These are phyloP conservation scores for Penicillium diatomitis DNA, from an alignment of 495 filamentous ascomycete genomes.

Conservation along the genomic window DNA sequence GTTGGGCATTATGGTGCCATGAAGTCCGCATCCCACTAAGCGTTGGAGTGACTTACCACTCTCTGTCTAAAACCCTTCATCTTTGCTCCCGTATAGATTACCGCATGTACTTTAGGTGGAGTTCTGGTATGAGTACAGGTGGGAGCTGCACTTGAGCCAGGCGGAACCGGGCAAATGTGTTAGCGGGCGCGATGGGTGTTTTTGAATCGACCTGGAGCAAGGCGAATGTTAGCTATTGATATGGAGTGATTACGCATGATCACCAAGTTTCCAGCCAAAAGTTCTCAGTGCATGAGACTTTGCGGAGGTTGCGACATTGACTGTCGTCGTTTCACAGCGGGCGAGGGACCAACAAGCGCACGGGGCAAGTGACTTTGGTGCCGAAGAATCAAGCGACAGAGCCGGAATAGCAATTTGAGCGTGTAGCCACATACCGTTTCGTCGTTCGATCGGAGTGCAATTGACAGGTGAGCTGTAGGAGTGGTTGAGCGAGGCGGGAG, in stretches of 20 bases:
- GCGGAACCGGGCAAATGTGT: conserved; percentile 14
- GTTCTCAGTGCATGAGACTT: background rate
- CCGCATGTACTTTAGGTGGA: conserved; percentile 32
- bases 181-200: conserved; percentile 13
- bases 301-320: conserved; percentile 5
- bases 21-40: conserved; percentile 4
- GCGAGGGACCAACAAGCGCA: conserved; percentile 19
- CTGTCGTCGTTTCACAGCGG: conserved; percentile 7
- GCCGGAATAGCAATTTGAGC: conserved; percentile 2
- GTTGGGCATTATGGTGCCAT: conserved; percentile 12
- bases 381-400: conserved; percentile 1
- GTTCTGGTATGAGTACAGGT: conserved; percentile 33
- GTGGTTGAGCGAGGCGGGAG: conserved; percentile 5
- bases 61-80: conserved; percentile 98
- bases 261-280: background rate
- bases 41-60: conserved; percentile 63
- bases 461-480: conserved; percentile 8
- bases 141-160: conserved; percentile 33
- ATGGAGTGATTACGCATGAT: conserved; percentile 5
- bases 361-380: conserved; percentile 15
- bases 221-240: conserved; percentile 23
- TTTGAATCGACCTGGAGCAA: conserved; percentile 27
- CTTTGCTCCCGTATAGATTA: conserved; percentile 34
- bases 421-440: conserved; percentile 13
- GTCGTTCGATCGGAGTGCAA: conserved; percentile 8